Conservation (phyloP, 306 rosid genomes). For the Crataegus laevigata region DNA sequence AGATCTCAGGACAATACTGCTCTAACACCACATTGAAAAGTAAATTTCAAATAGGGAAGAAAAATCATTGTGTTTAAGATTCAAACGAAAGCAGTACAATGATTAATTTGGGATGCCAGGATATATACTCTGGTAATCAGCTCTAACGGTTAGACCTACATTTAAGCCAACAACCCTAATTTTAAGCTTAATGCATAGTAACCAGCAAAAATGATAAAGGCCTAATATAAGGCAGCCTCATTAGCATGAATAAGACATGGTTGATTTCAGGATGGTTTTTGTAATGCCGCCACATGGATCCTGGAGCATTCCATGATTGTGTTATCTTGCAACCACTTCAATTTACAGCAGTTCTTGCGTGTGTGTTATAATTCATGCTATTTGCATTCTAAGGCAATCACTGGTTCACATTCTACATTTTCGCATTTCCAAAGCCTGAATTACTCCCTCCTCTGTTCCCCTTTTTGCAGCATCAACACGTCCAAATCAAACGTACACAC, state of each 20-base stretch:
- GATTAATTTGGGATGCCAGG: background rate
- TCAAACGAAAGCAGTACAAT: background rate
- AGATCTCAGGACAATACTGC: background rate
- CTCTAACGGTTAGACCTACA: background rate
- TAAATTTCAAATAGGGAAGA: background rate
- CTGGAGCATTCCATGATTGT: background rate
- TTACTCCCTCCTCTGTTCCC: slow-evolving; percentile 11
- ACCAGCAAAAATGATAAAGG: background rate
- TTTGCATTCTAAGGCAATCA: background rate
- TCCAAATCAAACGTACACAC: slow-evolving; percentile 60
- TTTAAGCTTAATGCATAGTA: background rate
- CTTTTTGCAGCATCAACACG: slow-evolving; percentile 71
- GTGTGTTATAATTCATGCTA: background rate
- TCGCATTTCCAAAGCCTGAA: slow-evolving; percentile 8
- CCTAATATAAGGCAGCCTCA: background rate
- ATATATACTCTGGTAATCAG: background rate
- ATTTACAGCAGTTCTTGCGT: background rate
- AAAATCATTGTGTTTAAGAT: background rate
- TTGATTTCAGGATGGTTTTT: background rate
- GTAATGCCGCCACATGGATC: background rate
- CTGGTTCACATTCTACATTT: background rate
- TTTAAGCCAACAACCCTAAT: background rate
- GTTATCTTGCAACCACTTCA: background rate
- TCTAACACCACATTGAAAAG: background rate
- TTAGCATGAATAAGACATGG: background rate